Evolutionary conservation across 1,284 basidiomycete species (phyloP), one percentile per base, ranked within the genome.

Genomic region (Violaceomyces palustris): DNA sequence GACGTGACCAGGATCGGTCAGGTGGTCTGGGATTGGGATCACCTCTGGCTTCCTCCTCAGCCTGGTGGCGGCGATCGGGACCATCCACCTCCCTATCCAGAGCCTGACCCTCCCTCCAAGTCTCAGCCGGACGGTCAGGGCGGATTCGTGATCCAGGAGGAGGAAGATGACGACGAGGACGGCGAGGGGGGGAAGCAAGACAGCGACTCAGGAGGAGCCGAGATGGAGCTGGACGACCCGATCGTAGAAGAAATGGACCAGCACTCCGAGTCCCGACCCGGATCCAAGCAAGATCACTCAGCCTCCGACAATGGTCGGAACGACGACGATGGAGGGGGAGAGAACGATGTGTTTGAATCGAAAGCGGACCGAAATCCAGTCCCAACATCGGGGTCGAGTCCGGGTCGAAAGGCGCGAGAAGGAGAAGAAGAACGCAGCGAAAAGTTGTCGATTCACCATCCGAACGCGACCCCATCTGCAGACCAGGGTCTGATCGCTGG

Each of bases 1-100:
- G 61, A 64, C 33, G 58, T 64, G 10, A 57, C 44, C 12, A 30
- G 61, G 3, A 41, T 18, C 17, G 61, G 61, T 1, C 35, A 64
- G 37, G 39, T 58, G 12, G 45, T 61, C 6, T 64, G 51, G 19
- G 61, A 61, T n/a, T n/a, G n/a, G n/a, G n/a, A n/a, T n/a, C n/a
- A n/a, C n/a, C n/a, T n/a, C n/a, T n/a, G n/a, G n/a, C n/a, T n/a
- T n/a, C n/a, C n/a, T n/a, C n/a, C n/a, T n/a, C n/a, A n/a, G n/a
- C n/a, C n/a, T 41, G 38, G 38, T 2, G 40, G 49, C 7, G 8
- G 26, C 6, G 31, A 29, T 7, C 24, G 42, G 9, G 38, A 31
- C 23, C n/a, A 40, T 6, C 14, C 31, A 15, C 3, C 9, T 19
- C 17, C 29, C 14, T 10, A 8, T 6, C 11, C 6, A 3, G 3